Base-by-base conservation (phyloP, 2,329 filamentous ascomycete species). In the Pseudopithomyces maydicus region DNA sequence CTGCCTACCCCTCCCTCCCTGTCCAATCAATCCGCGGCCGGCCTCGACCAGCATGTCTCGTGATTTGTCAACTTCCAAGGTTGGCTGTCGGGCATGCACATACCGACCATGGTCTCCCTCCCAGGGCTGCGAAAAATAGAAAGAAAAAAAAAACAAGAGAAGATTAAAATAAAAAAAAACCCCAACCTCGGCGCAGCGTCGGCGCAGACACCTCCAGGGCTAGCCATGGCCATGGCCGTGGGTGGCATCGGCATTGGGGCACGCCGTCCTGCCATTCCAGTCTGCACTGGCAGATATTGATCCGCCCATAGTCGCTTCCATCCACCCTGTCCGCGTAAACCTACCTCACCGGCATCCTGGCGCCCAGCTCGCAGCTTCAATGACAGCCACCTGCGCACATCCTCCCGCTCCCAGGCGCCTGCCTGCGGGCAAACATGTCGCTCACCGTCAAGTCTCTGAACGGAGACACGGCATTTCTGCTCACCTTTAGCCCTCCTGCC, bases 361-460 rank as follows among this genome's bases (percentile, higher is more conserved):
- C 49, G 38, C 41, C 39, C 50, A 42, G 29, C 19, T 14, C 17
- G 36, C 47, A 50, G 38, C 47, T 5, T 50, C 47, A 50, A 32
- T 26, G 47, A 19, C 35, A 29, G 20, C 47, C 39, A 15, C 35
- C 35, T 29, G 20, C 26, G 10, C 17, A 12, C 38, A 44, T 49
- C 45, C 42, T 20, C 41, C 52, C 20, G 29, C 23, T 20, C 32
- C 32, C 14, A 23, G 17, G 35, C 26, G 26, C 56, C 43, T 51
- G 47, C 39, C 43, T 26, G 17, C 36, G 49, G 44, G 55, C 58
- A 52, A 60, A 57, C 66, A 90, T 90, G 87, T 83, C 88, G 35
- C 75, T 90, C 65, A 84, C 82, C 2, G 77, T 90, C 61, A 85
- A 85, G 72, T 83, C 87, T 56, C 79, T 90, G 54, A 89, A 89